A percentile compares a stretch with the other conserved stretches of the same genome.
These are phyloP conservation scores for Amphicarpaea edgeworthii DNA, from an alignment of 306 rosid species.

Conservation along the genomic window DNA sequence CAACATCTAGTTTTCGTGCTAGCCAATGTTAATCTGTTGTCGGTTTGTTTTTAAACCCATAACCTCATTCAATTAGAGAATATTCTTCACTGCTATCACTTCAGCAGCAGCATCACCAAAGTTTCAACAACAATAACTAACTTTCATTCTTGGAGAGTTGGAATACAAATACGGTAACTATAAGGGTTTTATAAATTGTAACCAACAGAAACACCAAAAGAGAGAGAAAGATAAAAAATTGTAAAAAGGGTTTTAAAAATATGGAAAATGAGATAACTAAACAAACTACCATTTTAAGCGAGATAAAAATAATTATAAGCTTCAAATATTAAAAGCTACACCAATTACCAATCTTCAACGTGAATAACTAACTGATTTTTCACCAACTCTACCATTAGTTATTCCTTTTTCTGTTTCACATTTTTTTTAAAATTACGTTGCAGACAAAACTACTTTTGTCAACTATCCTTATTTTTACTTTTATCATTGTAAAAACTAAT, in stretches of 20 bases:
- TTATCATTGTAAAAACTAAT: no score
- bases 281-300: background rate
- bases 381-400: background rate
- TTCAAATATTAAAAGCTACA: background rate
- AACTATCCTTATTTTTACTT: no score
- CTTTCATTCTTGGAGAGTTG: background rate
- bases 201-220: no score
- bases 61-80: background rate
- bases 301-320: background rate
- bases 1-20: background rate
- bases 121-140: conserved; percentile 10
- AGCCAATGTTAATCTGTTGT: background rate
- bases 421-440: no score
- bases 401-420: conserved; percentile 36
- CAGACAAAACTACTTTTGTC: no score
- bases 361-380: background rate
- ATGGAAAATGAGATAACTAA: no score
- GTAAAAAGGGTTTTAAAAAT: no score
- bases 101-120: background rate
- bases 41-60: background rate
- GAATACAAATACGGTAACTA: conserved; percentile 7
- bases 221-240: no score
- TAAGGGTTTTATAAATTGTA: no score
- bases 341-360: background rate
- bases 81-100: background rate